Evolutionary conservation across 768 basidiomycete species (phyloP), one percentile per base, ranked within the genome.

Genomic region (Termitomyces titanicus): DNA sequence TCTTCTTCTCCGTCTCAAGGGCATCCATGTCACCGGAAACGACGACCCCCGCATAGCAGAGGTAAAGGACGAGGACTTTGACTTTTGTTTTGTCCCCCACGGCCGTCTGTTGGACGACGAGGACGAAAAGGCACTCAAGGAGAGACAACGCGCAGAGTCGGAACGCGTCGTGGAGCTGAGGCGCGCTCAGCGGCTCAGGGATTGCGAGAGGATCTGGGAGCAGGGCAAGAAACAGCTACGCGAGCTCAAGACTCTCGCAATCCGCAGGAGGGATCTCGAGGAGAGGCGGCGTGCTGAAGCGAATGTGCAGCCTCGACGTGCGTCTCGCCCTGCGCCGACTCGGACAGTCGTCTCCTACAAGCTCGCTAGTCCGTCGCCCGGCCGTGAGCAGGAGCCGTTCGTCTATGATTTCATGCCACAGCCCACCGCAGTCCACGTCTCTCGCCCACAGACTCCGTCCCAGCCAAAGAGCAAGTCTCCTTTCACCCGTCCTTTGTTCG

Each of bases 41-140:
- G 68, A 78, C 56, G 85, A 86, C 67, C 84, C 86, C 1, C 79
- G 84, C 44, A 85, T 87, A 49, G 82, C 79, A 43, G 72, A 76
- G 17, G 84, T 88, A 44, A 76, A 74, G 59, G 78, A 80, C 66
- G 78, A 75, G 60, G 78, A 78, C 57, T 79, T 79, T 61, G 77
- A 80, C 60, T 67, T 72, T 31, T 77, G 74, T 60, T 79, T 79
- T 57, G 65, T 78, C 17, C 79, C 78, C 12, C 68, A 70, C 53
- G 76, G 74, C 18, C 65, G 70, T 11, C 68, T 79, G 13, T 57
- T 66, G 46, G 79, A 79, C 59, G 79, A 79, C 35, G 66, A 70
- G 25, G 74, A 72, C 39, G 75, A 75, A 39, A 74, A 71, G 55
- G 63, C 73, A 1, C 51, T 73, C 33, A 49, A 64, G 18, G 64